Conservation (phyloP, 2,329 filamentous ascomycete species). For the Penicillium freii region DNA sequence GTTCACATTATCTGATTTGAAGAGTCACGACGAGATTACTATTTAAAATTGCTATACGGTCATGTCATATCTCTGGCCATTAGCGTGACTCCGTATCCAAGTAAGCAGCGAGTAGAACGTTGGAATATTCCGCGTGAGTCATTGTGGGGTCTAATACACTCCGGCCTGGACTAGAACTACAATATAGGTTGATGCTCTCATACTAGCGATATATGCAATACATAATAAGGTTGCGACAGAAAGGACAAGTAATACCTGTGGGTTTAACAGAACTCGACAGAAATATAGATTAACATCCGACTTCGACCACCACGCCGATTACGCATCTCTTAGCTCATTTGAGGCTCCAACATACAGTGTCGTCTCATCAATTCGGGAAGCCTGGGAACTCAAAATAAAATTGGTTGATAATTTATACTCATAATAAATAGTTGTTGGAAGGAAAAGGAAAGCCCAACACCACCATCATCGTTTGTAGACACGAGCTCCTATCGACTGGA, state of each 20-base stretch:
- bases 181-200: too few species aligned
- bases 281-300: too few species aligned
- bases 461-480: background rate
- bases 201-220: background rate
- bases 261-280: background rate
- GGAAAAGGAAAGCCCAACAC: background rate
- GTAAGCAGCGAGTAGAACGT: background rate
- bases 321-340: too few species aligned
- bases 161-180: background rate
- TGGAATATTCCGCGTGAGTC: background rate
- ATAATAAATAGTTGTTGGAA: background rate
- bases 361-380: background rate
- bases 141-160: background rate
- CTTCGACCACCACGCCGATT: background rate
- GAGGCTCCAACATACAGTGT: background rate
- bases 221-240: background rate
- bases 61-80: background rate
- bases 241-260: background rate
- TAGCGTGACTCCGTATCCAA: background rate
- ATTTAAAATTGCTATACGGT: too few species aligned
- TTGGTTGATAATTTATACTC: background rate
- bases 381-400: too few species aligned
- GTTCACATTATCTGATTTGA: background rate
- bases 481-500: background rate
- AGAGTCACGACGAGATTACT: background rate